Conservation (phyloP, 768 basidiomycete species). For the Agrocybe praecox region DNA sequence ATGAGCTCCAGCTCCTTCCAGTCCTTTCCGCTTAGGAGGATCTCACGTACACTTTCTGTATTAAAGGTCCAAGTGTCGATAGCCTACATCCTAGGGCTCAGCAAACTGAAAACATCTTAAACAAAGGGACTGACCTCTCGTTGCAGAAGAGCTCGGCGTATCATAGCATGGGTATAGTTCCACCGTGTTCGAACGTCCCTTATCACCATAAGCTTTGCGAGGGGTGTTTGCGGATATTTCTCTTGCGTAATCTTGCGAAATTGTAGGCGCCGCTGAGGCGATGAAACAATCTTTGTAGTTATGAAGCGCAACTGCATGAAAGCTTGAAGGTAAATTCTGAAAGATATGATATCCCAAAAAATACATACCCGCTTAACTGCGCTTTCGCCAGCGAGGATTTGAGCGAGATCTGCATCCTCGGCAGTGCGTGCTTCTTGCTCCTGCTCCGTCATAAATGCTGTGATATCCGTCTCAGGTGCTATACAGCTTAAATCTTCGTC, state of each 20-base stretch:
- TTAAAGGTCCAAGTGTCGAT: no score
- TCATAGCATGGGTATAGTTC: conserved; percentile 38
- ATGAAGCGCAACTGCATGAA: conserved; percentile 30
- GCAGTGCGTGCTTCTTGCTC: not conserved
- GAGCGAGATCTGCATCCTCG: not conserved
- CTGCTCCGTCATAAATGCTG: not conserved
- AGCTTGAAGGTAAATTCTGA: conserved; percentile 16
- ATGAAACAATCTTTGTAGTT: conserved; percentile 29
- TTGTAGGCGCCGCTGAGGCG: conserved; percentile 26
- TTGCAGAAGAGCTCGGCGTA: conserved; percentile 23
- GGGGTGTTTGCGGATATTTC: conserved; percentile 6
- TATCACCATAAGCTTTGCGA: conserved; percentile 25
- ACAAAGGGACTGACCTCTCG: conserved; percentile 17
- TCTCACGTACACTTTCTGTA: conserved; percentile 20
- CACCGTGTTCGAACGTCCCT: conserved; percentile 33
- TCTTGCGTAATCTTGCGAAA: conserved; percentile 18
- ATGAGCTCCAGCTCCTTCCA: conserved; percentile 20
- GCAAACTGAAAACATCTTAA: conserved; percentile 1
- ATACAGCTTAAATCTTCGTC: conserved; percentile 3
- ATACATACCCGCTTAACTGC: not conserved
- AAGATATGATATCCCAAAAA: no score
- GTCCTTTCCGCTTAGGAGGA: conserved; percentile 15
- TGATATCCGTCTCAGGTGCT: no score
- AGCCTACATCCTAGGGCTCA: no score
- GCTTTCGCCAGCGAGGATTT: not conserved